phyloP scores from a whole-genome alignment of 345 rosid species.

The Triadica sebifera region DNA sequence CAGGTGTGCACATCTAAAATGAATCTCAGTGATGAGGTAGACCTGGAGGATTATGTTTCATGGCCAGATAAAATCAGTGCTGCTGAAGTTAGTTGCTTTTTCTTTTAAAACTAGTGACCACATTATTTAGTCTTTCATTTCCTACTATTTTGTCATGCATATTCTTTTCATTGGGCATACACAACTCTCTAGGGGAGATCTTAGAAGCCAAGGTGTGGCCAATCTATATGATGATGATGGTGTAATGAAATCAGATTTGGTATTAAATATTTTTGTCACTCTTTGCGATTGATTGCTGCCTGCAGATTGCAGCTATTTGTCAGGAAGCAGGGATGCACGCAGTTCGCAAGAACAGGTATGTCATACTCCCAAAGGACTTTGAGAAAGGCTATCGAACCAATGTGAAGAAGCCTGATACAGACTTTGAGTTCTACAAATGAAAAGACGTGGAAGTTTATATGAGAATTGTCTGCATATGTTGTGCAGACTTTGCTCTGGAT shows the following conservation, averaged over 20 bases:
- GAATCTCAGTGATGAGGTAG: conserved; percentile 96
- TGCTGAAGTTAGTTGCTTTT: conserved; percentile 76
- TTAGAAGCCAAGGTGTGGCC: too few species aligned
- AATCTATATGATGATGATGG: neutral
- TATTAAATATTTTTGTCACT: neutral
- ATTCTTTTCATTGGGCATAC: neutral
- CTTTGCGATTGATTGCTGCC: neutral
- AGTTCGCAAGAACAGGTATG: conserved; percentile 94
- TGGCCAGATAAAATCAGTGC: conserved; percentile 99
- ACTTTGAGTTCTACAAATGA: conserved; percentile 94
- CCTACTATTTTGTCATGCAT: neutral
- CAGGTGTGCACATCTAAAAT: conserved; percentile 98
- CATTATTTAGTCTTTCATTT: neutral
- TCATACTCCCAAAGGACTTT: conserved; percentile 92
- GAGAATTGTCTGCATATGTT: neutral
- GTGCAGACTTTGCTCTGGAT: neutral
- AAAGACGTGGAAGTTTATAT: neutral
- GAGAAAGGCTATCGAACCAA: conserved; percentile 96
- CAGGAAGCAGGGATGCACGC: conserved; percentile 99
- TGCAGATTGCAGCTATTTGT: conserved; percentile 92
- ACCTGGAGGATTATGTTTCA: conserved; percentile 97
- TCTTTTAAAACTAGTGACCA: neutral
- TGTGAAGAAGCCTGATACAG: conserved; percentile 99
- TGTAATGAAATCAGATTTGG: neutral
- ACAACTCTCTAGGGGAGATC: too few species aligned